Evolutionary conservation across 345 rosid species (phyloP).

Genomic region (Linum trigynum): DNA sequence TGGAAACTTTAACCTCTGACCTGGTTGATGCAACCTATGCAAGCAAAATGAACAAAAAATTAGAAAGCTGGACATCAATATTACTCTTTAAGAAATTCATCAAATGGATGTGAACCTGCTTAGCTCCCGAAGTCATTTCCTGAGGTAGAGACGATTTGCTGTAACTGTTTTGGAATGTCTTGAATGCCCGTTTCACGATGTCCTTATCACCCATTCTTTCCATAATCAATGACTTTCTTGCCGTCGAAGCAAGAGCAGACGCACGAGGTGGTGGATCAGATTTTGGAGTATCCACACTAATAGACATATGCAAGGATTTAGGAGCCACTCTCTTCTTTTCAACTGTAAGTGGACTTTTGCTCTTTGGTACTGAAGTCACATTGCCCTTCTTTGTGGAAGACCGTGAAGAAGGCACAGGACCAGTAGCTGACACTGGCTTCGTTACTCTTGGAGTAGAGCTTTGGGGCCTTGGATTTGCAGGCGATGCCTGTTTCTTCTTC

Average conservation of each 20-base stretch:
- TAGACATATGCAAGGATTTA: slow-evolving; percentile 66
- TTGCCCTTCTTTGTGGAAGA: slow-evolving; percentile 32
- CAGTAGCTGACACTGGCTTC: slow-evolving; percentile 36
- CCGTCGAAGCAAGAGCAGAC: slow-evolving; percentile 10
- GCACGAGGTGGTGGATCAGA: slow-evolving; percentile 28
- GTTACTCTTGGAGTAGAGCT: slow-evolving; percentile 39
- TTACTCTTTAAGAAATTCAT: neutral
- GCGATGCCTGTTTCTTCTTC: slow-evolving; percentile 29
- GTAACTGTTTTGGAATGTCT: slow-evolving; percentile 57
- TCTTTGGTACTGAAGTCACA: slow-evolving; percentile 26
- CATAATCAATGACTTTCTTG: slow-evolving; percentile 65
- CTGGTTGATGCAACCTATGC: slow-evolving; percentile 35
- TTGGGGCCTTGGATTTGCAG: slow-evolving; percentile 33
- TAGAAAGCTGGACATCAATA: neutral
- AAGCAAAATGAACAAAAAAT: slow-evolving; percentile 9
- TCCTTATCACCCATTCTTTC: slow-evolving; percentile 97
- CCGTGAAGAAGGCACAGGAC: slow-evolving; percentile 27
- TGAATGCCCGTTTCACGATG: slow-evolving; percentile 75
- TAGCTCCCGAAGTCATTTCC: slow-evolving; percentile 33
- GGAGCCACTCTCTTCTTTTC: slow-evolving; percentile 53
- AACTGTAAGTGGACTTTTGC: slow-evolving; percentile 23
- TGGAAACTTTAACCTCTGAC: slow-evolving; percentile 30
- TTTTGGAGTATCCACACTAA: slow-evolving; percentile 38
- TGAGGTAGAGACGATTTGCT: slow-evolving; percentile 29
- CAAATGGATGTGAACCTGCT: slow-evolving; percentile 37